Conservation (phyloP, 2,329 filamentous ascomycete species). For the Sclerotinia minor region DNA sequence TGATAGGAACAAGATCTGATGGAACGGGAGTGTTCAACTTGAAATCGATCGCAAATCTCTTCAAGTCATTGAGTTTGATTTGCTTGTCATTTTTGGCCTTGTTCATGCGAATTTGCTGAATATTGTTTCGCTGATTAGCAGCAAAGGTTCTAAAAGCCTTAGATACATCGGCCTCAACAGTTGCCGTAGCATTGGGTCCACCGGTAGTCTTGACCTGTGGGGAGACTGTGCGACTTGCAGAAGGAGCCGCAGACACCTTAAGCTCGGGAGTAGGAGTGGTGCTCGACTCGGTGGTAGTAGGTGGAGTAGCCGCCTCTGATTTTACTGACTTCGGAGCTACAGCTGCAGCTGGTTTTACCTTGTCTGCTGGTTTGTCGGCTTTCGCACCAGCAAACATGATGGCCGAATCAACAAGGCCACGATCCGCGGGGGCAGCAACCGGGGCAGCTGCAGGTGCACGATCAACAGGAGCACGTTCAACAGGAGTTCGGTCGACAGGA, state of each 20-base stretch:
- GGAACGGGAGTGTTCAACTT: slow-evolving; percentile 93
- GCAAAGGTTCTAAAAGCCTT: slow-evolving; percentile 66
- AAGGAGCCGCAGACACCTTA: slow-evolving; percentile 38
- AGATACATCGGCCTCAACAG: slow-evolving; percentile 62
- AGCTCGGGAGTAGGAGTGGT: slow-evolving; percentile 34
- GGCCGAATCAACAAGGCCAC: slow-evolving; percentile 72
- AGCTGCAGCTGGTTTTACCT: slow-evolving; percentile 33
- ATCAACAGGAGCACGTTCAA: slow-evolving; percentile 55
- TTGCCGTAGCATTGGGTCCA: slow-evolving; percentile 56
- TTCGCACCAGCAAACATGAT: slow-evolving; percentile 83
- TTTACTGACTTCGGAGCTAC: slow-evolving; percentile 36
- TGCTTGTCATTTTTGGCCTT: slow-evolving; percentile 77
- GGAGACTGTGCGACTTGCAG: slow-evolving; percentile 42
- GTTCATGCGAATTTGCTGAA: slow-evolving; percentile 56
- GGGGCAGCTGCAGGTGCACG: slow-evolving; percentile 56
- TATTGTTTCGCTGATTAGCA: slow-evolving; percentile 54
- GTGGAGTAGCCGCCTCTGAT: slow-evolving; percentile 37
- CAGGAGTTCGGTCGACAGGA: slow-evolving; percentile 60
- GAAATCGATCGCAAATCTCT: slow-evolving; percentile 92
- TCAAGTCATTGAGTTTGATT: slow-evolving; percentile 88
- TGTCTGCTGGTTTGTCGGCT: slow-evolving; percentile 37
- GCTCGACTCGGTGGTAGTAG: slow-evolving; percentile 37
- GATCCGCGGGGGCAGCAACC: slow-evolving; percentile 3
- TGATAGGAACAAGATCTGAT: slow-evolving; percentile 85
- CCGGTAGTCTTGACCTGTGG: slow-evolving; percentile 40